phyloP scores from a whole-genome alignment of 805 yeast genomes.

The Hemisphaericaspora nanyangensis region DNA sequence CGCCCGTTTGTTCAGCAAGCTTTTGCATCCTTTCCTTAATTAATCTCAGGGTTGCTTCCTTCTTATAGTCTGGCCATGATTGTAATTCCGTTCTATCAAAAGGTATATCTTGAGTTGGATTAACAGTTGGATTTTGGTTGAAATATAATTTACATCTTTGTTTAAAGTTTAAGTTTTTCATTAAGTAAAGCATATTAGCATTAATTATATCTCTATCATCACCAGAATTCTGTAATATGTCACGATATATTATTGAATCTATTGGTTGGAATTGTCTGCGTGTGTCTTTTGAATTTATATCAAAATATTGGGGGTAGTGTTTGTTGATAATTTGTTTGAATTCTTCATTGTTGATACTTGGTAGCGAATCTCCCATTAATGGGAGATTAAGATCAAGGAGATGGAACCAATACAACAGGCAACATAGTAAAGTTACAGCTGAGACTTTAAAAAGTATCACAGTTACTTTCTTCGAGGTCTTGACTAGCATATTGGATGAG shows the following conservation, averaged over 20 bases:
- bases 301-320: neutral
- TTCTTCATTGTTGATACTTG: neutral
- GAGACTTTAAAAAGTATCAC: too few species aligned
- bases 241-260: slow-evolving; percentile 4
- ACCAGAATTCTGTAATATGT: neutral
- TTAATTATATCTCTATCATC: slow-evolving; percentile 1
- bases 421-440: neutral
- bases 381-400: neutral
- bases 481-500: too few species aligned
- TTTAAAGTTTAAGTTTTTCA: slow-evolving; percentile 7
- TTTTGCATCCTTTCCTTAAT: neutral
- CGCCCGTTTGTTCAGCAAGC: neutral
- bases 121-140: slow-evolving; percentile 9
- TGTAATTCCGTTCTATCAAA: slow-evolving; percentile 9
- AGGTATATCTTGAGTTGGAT: slow-evolving; percentile 14
- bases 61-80: slow-evolving; percentile 6
- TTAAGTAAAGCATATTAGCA: slow-evolving; percentile 9
- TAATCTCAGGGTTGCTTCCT: slow-evolving; percentile 3
- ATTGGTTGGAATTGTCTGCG: neutral
- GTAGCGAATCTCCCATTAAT: neutral
- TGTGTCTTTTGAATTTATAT: neutral
- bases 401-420: neutral
- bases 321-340: neutral
- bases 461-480: too few species aligned
- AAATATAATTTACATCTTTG: slow-evolving; percentile 23